Conservation (phyloP, 1,139 yeast genomes). For the Saccharomyces hybrid region DNA sequence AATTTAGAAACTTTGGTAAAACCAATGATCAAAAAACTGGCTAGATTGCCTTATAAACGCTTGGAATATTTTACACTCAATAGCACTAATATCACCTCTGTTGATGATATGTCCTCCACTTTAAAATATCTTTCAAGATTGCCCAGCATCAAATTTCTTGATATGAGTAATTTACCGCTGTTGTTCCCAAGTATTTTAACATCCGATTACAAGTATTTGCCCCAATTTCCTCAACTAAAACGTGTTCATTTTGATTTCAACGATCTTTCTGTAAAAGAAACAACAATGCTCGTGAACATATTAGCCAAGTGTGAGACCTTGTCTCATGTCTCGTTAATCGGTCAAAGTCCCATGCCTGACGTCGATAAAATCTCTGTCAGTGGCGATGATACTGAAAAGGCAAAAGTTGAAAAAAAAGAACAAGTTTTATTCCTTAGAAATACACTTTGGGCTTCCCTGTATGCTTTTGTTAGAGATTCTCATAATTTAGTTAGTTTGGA, state of each 20-base stretch:
- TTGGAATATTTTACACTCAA: conserved; percentile 59
- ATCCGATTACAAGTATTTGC: conserved; percentile 53
- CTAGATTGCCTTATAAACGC: conserved; percentile 18
- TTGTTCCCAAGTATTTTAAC: conserved; percentile 68
- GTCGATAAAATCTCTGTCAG: conserved; percentile 1
- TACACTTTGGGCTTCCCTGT: conserved; percentile 49
- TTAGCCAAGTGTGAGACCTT: conserved; percentile 62
- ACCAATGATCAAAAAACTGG: conserved; percentile 32
- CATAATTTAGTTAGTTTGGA: conserved; percentile 61
- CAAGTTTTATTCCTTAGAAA: conserved; percentile 39
- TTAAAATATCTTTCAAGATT: conserved; percentile 46
- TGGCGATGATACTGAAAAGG: conserved; percentile 1
- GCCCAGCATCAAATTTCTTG: conserved; percentile 60
- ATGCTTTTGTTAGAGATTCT: conserved; percentile 63
- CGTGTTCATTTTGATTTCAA: conserved; percentile 76
- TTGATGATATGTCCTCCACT: conserved; percentile 48
- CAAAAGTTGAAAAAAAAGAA: conserved; percentile 4
- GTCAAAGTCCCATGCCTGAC: conserved; percentile 26
- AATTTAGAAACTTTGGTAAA: conserved; percentile 51
- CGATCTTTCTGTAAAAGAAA: conserved; percentile 53
- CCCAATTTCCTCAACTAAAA: conserved; percentile 54
- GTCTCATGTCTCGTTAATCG: conserved; percentile 69
- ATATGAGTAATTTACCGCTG: conserved; percentile 64
- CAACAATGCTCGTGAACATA: conserved; percentile 62
- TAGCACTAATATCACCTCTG: conserved; percentile 50